These are phyloP conservation scores for Moricandia arvensis DNA, from an alignment of 345 rosid genomes.

Conservation along the genomic window DNA sequence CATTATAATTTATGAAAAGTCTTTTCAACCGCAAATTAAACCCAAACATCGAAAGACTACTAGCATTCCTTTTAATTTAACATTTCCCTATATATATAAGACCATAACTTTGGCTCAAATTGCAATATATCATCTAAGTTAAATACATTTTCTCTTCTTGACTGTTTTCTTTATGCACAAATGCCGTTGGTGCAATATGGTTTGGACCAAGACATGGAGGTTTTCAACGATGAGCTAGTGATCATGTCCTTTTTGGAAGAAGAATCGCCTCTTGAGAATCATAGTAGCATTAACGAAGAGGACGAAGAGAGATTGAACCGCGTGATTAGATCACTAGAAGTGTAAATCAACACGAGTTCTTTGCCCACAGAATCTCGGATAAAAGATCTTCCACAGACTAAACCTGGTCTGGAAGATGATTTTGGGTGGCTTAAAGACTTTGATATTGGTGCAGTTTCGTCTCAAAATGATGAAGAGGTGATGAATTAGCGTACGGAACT, in stretches of 20 bases:
- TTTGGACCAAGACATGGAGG: slow-evolving; percentile 25
- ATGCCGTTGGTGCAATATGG: slow-evolving; percentile 36
- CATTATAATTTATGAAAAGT: no score
- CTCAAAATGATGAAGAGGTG: slow-evolving; percentile 31
- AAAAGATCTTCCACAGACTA: background rate
- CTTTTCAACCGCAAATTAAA: no score
- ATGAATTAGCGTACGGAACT: no score
- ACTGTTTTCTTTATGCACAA: background rate
- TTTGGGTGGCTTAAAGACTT: slow-evolving; percentile 24
- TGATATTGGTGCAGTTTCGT: background rate
- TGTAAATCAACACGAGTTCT: slow-evolving; percentile 42
- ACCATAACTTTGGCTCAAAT: no score
- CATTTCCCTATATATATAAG: no score
- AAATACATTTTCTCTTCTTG: no score
- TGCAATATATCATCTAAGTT: no score
- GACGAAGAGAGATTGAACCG: slow-evolving; percentile 43
- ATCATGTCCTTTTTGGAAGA: slow-evolving; percentile 44
- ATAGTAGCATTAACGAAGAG: slow-evolving; percentile 25
- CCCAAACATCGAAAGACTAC: no score
- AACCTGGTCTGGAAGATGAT: slow-evolving; percentile 5
- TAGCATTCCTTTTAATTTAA: no score
- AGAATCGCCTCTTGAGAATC: slow-evolving; percentile 39
- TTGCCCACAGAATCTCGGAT: background rate
- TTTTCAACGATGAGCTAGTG: slow-evolving; percentile 23
- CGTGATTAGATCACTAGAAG: slow-evolving; percentile 49